Percentiles rank a stretch among this genome's conserved stretches.
Evolutionary conservation across 2,329 filamentous ascomycete species (phyloP).

Genomic region (Cyphellophora attinorum): DNA sequence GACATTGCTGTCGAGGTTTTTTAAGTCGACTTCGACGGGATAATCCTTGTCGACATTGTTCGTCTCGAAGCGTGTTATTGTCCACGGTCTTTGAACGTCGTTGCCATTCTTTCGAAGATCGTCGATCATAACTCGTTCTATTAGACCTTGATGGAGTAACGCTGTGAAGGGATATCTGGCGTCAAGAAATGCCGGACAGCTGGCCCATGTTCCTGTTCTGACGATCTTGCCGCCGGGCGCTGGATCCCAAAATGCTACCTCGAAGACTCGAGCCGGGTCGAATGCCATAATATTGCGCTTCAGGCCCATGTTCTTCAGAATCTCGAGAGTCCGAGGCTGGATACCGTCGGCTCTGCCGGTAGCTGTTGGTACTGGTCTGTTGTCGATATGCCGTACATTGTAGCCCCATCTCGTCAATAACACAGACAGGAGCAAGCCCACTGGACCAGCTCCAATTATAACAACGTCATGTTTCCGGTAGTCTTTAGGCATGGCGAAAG

Average conservation of each 20-base stretch:
- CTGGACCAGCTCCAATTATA: slow-evolving; percentile 81
- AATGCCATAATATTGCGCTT: slow-evolving; percentile 82
- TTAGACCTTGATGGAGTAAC: slow-evolving; percentile 52
- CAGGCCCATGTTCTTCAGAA: slow-evolving; percentile 80
- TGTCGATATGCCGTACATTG: slow-evolving; percentile 91
- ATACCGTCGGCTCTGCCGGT: slow-evolving; percentile 88
- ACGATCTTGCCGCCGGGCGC: slow-evolving; percentile 44
- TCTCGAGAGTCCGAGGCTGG: slow-evolving; percentile 77
- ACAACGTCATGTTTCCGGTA: slow-evolving; percentile 47
- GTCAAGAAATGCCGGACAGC: slow-evolving; percentile 73
- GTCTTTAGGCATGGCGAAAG: slow-evolving; percentile 2
- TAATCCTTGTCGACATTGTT: slow-evolving; percentile 56
- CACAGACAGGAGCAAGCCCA: slow-evolving; percentile 77
- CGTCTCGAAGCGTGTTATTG: slow-evolving; percentile 52
- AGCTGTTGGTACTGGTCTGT: slow-evolving; percentile 71
- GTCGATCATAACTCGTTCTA: slow-evolving; percentile 52
- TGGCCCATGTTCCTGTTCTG: slow-evolving; percentile 65
- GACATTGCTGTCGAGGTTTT: slow-evolving; percentile 63
- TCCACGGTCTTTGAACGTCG: slow-evolving; percentile 51
- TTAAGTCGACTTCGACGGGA: slow-evolving; percentile 69
- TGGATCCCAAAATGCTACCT: slow-evolving; percentile 59
- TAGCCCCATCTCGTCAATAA: slow-evolving; percentile 89
- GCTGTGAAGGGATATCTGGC: slow-evolving; percentile 56
- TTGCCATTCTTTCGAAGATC: slow-evolving; percentile 52
- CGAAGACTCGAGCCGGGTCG: slow-evolving; percentile 75